Evolutionary conservation across 1,284 basidiomycete genomes (phyloP).

Genomic region (Malassezia slooffiae): DNA sequence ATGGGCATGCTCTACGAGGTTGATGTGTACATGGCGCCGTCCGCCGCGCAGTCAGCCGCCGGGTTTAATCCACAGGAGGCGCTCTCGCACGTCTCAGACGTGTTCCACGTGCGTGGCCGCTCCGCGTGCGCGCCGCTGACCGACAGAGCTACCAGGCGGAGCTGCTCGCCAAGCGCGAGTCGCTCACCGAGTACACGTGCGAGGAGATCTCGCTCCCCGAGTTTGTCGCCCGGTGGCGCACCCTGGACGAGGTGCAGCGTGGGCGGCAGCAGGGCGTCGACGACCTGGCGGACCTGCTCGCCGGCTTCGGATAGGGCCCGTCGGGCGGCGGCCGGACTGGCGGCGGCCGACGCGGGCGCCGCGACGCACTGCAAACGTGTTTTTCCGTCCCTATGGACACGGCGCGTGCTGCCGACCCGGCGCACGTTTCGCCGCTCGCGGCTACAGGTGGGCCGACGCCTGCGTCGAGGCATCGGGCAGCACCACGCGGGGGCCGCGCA

Average conservation of each 20-base stretch:
- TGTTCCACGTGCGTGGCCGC: slow-evolving; percentile 33
- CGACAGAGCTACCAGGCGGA: slow-evolving; percentile 37
- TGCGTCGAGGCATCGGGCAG: too few species aligned
- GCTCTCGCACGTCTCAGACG: slow-evolving; percentile 23
- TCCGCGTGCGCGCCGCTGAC: neutral
- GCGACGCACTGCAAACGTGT: too few species aligned
- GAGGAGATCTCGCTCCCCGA: slow-evolving; percentile 25
- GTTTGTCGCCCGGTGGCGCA: slow-evolving; percentile 25
- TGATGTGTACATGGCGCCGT: slow-evolving; percentile 20
- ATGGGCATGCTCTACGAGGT: slow-evolving; percentile 25
- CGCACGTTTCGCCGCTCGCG: too few species aligned
- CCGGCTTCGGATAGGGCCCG: slow-evolving; percentile 25
- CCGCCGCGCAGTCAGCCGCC: slow-evolving; percentile 2
- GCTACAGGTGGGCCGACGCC: too few species aligned
- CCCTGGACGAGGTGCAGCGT: slow-evolving; percentile 22
- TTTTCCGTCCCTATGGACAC: too few species aligned
- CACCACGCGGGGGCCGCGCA: slow-evolving; percentile 15
- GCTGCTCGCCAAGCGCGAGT: slow-evolving; percentile 30
- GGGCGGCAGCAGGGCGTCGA: slow-evolving; percentile 37
- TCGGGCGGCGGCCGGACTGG: too few species aligned
- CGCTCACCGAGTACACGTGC: slow-evolving; percentile 37
- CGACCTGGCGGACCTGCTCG: slow-evolving; percentile 36
- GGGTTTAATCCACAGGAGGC: slow-evolving; percentile 32
- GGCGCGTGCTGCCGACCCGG: too few species aligned
- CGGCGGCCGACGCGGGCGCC: too few species aligned